Evolutionary conservation across 1,284 basidiomycete genomes (phyloP).

Genomic region (Pterula multifida): DNA sequence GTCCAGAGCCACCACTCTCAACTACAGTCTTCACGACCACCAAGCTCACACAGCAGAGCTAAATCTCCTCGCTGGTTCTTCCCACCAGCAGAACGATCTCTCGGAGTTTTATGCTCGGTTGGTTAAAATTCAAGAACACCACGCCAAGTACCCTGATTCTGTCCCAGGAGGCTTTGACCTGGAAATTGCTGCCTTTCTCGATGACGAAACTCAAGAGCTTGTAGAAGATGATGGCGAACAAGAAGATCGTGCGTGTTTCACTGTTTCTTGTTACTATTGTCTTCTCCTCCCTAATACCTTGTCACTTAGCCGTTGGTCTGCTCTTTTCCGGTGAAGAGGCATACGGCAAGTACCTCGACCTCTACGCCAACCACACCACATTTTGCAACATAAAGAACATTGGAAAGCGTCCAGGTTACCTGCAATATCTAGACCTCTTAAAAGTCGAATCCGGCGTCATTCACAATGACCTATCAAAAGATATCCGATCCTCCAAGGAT

Average conservation of each 20-base stretch:
- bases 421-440: slow-evolving; percentile 85
- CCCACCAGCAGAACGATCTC: slow-evolving; percentile 36
- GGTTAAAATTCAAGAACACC: slow-evolving; percentile 90
- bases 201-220: slow-evolving; percentile 58
- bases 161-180: slow-evolving; percentile 69
- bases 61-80: slow-evolving; percentile 42
- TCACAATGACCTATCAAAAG: slow-evolving; percentile 63
- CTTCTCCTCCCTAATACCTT: slow-evolving; percentile 7
- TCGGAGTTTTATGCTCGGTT: slow-evolving; percentile 92
- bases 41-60: slow-evolving; percentile 52
- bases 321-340: slow-evolving; percentile 94
- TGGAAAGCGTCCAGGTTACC: slow-evolving; percentile 71
- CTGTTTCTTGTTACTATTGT: slow-evolving; percentile 1
- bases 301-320: slow-evolving; percentile 61
- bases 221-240: slow-evolving; percentile 64
- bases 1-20: slow-evolving; percentile 54
- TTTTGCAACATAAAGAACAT: slow-evolving; percentile 87
- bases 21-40: slow-evolving; percentile 65
- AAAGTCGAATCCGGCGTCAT: slow-evolving; percentile 41
- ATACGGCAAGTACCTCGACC: slow-evolving; percentile 89
- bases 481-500: slow-evolving; percentile 62
- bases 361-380: slow-evolving; percentile 80
- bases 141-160: slow-evolving; percentile 88
- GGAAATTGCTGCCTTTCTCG: slow-evolving; percentile 70
- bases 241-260: slow-evolving; percentile 60